Evolutionary conservation across 2,329 filamentous ascomycete species (phyloP).

Genomic region (Thelonectria discophora): DNA sequence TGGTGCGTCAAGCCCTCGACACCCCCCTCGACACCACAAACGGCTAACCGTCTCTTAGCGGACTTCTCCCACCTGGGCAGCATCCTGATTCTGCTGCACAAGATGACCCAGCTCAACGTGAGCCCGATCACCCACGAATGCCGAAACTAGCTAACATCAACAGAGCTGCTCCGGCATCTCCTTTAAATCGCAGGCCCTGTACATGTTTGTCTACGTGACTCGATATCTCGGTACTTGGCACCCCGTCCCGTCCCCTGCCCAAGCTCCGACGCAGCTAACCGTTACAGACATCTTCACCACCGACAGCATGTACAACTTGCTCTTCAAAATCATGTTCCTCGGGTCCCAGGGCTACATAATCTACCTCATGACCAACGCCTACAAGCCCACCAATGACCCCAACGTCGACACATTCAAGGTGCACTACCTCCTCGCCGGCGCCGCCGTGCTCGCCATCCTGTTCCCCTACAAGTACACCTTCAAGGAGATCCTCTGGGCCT

Average conservation of each 20-base stretch:
- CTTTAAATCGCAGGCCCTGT: slow-evolving; percentile 97
- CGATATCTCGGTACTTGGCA: slow-evolving; percentile 79
- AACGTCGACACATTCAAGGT: slow-evolving; percentile 98
- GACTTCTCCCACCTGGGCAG: slow-evolving; percentile 96
- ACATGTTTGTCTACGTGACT: slow-evolving; percentile 92
- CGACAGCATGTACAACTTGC: slow-evolving; percentile 85
- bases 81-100: slow-evolving; percentile 93
- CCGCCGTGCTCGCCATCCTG: slow-evolving; percentile 79
- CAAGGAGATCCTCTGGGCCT: slow-evolving; percentile 93
- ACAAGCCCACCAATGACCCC: slow-evolving; percentile 96
- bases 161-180: slow-evolving; percentile 98
- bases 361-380: slow-evolving; percentile 97
- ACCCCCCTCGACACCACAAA: slow-evolving; percentile 7
- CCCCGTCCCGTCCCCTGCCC: background rate
- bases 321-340: slow-evolving; percentile 97
- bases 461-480: slow-evolving; percentile 86
- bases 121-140: slow-evolving; percentile 41
- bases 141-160: slow-evolving; percentile 32
- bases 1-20: slow-evolving; percentile 51
- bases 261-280: slow-evolving; percentile 14
- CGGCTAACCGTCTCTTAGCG: slow-evolving; percentile 60
- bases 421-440: slow-evolving; percentile 88
- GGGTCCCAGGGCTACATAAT: slow-evolving; percentile 89
- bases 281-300: slow-evolving; percentile 83
- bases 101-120: slow-evolving; percentile 94